Conservation (phyloP, 306 rosid species). For the Arachis stenosperma region DNA sequence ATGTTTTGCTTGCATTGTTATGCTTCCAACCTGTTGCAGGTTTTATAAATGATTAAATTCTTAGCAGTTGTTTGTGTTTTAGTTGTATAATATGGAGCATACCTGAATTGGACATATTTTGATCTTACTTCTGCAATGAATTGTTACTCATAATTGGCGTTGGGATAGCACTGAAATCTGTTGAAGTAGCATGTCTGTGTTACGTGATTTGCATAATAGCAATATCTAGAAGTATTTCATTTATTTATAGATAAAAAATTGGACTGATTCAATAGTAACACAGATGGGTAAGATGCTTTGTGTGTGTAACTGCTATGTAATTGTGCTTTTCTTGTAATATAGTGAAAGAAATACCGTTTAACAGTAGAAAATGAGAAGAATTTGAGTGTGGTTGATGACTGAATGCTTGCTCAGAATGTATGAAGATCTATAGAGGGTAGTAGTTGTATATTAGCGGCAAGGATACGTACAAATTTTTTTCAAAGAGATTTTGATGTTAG, state of each 20-base stretch:
- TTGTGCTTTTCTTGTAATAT: not conserved
- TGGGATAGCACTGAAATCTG: slow-evolving; percentile 14
- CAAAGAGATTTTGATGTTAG: too few relatives aligned
- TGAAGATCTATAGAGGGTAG: too few relatives aligned
- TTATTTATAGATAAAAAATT: not conserved
- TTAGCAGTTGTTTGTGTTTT: slow-evolving; percentile 18
- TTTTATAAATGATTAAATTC: slow-evolving; percentile 10
- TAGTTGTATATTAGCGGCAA: too few relatives aligned
- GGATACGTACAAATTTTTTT: too few relatives aligned
- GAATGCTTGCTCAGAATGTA: not conserved
- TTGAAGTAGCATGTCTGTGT: not conserved
- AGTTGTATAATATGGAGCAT: slow-evolving; percentile 22
- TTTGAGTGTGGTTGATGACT: not conserved
- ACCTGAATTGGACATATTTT: not conserved
- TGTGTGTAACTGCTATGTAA: slow-evolving; percentile 10
- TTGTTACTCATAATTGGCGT: not conserved
- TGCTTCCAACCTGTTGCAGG: slow-evolving; percentile 4
- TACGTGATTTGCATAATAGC: slow-evolving; percentile 19
- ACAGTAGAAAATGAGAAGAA: not conserved
- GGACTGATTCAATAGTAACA: slow-evolving; percentile 6
- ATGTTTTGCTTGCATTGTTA: not conserved
- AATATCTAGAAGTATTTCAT: not conserved
- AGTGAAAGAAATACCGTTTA: not conserved
- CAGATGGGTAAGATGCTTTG: not conserved
- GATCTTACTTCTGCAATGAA: slow-evolving; percentile 26